phyloP scores from a whole-genome alignment of 192 early-diverging fungal species.

The Entomortierella lignicola region DNA sequence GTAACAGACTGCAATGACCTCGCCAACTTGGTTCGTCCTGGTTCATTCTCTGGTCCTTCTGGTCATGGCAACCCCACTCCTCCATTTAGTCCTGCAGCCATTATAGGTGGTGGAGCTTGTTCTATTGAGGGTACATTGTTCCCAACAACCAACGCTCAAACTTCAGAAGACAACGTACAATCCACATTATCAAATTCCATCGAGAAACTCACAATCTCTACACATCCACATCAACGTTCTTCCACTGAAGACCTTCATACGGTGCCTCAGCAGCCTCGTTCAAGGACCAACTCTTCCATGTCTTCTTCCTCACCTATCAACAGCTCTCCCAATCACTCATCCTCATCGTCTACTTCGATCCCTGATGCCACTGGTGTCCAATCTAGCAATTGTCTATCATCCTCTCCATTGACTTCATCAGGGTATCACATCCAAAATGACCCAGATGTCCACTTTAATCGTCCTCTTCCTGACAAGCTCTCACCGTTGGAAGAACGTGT shows the following conservation, averaged over 20 bases:
- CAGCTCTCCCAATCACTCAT: conserved; percentile 36
- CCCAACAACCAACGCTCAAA: neutral
- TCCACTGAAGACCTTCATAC: neutral
- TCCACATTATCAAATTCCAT: conserved; percentile 16
- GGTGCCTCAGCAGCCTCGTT: conserved; percentile 10
- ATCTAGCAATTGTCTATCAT: conserved; percentile 9
- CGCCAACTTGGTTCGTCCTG: conserved; percentile 24
- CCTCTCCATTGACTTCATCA: conserved; percentile 31
- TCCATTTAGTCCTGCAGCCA: conserved; percentile 39
- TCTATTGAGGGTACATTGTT: conserved; percentile 43
- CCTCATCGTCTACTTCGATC: conserved; percentile 28
- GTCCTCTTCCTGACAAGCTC: conserved; percentile 42
- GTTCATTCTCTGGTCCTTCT: conserved; percentile 22
- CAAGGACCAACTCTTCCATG: conserved; percentile 38
- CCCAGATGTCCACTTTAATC: conserved; percentile 54
- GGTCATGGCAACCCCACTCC: conserved; percentile 30
- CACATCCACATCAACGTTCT: conserved; percentile 11
- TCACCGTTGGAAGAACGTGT: conserved; percentile 50
- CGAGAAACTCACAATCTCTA: conserved; percentile 54
- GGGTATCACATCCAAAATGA: conserved; percentile 53
- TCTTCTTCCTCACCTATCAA: conserved; percentile 32
- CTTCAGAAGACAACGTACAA: neutral
- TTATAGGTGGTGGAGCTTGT: neutral
- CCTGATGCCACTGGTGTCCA: conserved; percentile 1
- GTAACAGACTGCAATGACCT: conserved; percentile 50